Evolutionary conservation across 2,329 filamentous ascomycete genomes (phyloP).

Genomic region (Pestalotiopsis sp.): DNA sequence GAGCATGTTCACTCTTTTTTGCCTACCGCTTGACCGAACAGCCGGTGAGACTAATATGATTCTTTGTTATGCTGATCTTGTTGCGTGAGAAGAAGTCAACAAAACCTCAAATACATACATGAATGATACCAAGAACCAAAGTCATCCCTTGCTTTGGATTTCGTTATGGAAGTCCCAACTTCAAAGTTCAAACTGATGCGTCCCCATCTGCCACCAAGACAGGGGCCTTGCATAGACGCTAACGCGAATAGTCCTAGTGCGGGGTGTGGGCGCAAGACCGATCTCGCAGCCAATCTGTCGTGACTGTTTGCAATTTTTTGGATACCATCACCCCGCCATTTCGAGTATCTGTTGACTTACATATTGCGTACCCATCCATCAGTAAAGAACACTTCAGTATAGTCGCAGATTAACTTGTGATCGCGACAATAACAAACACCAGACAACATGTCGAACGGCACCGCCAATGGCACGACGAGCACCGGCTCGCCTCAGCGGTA

Average conservation of each 20-base stretch:
- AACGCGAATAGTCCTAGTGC: conserved; percentile 1
- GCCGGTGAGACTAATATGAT: too few relatives aligned
- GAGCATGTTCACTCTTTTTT: not conserved
- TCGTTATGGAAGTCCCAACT: too few relatives aligned
- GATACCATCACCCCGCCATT: conserved; percentile 4
- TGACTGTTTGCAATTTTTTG: conserved; percentile 10
- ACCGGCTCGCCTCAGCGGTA: conserved; percentile 48
- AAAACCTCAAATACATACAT: too few relatives aligned
- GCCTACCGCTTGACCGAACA: too few relatives aligned
- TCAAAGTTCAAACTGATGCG: too few relatives aligned
- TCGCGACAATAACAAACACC: not conserved
- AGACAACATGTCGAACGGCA: conserved; percentile 41
- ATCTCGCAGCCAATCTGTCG: conserved; percentile 4
- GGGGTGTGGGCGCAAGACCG: conserved; percentile 4
- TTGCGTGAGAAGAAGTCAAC: too few relatives aligned
- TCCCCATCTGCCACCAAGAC: not conserved
- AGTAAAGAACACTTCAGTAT: not conserved
- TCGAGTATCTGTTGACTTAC: conserved; percentile 1
- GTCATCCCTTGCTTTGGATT: too few relatives aligned
- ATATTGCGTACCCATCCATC: not conserved
- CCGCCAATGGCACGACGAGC: conserved; percentile 36
- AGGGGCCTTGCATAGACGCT: not conserved
- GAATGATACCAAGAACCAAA: too few relatives aligned
- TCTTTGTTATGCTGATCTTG: too few relatives aligned
- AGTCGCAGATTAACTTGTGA: not conserved